Conservation (phyloP, 2,329 filamentous ascomycete genomes). For the Sporothrix globosa region DNA sequence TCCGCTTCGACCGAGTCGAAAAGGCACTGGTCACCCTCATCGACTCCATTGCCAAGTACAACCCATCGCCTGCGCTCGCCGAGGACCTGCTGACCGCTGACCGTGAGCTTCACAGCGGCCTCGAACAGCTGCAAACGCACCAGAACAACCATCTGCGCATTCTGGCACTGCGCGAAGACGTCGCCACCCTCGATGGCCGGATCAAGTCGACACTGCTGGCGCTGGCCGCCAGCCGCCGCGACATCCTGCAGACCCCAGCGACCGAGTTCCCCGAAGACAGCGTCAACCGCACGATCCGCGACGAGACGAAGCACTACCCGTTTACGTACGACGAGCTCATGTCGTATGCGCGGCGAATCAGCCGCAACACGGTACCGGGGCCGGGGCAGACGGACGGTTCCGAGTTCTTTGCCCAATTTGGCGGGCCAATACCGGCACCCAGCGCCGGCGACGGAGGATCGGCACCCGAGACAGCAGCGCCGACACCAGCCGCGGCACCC, state of each 20-base stretch:
- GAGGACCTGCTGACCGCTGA: slow-evolving; percentile 73
- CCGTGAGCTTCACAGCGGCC: slow-evolving; percentile 64
- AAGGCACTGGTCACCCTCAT: slow-evolving; percentile 69
- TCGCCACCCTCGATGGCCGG: slow-evolving; percentile 67
- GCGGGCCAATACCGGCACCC: not conserved
- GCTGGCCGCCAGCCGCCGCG: slow-evolving; percentile 73
- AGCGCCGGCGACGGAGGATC: slow-evolving; percentile 12
- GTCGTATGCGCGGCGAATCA: slow-evolving; percentile 76
- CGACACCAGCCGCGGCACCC: slow-evolving; percentile 33
- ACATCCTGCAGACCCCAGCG: slow-evolving; percentile 66
- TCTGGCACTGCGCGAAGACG: slow-evolving; percentile 67
- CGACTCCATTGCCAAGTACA: slow-evolving; percentile 81
- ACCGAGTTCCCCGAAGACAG: slow-evolving; percentile 56
- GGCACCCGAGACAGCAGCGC: slow-evolving; percentile 31
- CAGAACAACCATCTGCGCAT: slow-evolving; percentile 75
- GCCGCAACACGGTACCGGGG: slow-evolving; percentile 75
- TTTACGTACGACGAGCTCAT: slow-evolving; percentile 75
- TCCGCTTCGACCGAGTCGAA: slow-evolving; percentile 67
- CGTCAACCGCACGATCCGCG: slow-evolving; percentile 38
- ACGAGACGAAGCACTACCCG: slow-evolving; percentile 47
- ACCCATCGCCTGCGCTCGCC: slow-evolving; percentile 69
- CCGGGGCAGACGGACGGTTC: slow-evolving; percentile 53
- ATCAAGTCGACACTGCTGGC: slow-evolving; percentile 70
- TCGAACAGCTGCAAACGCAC: slow-evolving; percentile 70
- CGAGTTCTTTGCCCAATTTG: slow-evolving; percentile 35